Percentiles rank a stretch among this genome's conserved stretches.
These are phyloP conservation scores for Fusarium subglutinans DNA, from an alignment of 2,329 filamentous ascomycete species.

Conservation along the genomic window DNA sequence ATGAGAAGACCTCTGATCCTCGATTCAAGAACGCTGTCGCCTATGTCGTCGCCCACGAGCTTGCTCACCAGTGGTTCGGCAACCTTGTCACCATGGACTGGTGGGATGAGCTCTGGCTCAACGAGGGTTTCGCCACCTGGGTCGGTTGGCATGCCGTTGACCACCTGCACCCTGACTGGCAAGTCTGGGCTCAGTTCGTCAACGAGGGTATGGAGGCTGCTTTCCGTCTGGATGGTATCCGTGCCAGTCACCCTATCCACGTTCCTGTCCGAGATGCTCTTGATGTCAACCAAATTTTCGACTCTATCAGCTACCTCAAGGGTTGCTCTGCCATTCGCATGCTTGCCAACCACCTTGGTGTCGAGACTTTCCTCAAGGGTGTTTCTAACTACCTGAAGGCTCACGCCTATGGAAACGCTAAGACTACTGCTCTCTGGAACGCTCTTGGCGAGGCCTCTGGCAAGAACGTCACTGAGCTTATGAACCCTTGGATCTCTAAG, in stretches of 20 bases:
- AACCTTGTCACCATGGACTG: conserved; percentile 97
- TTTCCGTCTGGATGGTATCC: conserved; percentile 87
- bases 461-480: conserved; percentile 84
- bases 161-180: conserved; percentile 94
- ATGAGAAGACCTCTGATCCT: conserved; percentile 89
- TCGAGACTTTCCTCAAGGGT: conserved; percentile 88
- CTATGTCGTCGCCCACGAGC: conserved; percentile 97
- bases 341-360: conserved; percentile 89
- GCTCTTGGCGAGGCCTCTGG: conserved; percentile 88
- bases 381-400: conserved; percentile 89
- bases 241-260: conserved; percentile 94
- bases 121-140: conserved; percentile 98
- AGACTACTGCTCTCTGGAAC: conserved; percentile 89
- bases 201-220: conserved; percentile 94
- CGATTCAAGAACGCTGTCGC: conserved; percentile 93
- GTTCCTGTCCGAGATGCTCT: conserved; percentile 93
- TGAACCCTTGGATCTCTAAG: conserved; percentile 94
- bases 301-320: conserved; percentile 95
- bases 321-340: conserved; percentile 97
- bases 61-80: conserved; percentile 96
- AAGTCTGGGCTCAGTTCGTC: conserved; percentile 97
- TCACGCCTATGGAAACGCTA: conserved; percentile 89
- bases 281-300: conserved; percentile 98
- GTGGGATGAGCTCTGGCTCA: conserved; percentile 94
- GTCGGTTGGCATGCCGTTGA: conserved; percentile 95